Base-by-base conservation (phyloP, 192 early-diverging fungal species). In the Obelidium mucronatum region DNA sequence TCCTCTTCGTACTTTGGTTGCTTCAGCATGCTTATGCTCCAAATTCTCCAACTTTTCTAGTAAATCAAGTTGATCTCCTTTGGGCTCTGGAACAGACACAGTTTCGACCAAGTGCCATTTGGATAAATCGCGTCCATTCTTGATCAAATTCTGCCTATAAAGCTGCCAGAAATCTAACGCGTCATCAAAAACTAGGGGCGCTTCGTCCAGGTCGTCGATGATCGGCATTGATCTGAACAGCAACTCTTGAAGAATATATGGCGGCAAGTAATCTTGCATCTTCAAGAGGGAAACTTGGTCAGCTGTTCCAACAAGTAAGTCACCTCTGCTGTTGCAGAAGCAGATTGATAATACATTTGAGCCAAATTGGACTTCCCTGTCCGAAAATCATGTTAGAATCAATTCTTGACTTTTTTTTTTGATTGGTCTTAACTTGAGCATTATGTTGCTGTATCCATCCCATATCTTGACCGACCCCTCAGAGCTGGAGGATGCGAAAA, bases 391-490 rank as follows among this genome's bases (percentile, higher is more conserved):
- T 30, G 35, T 30, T 37, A 59, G 5, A 24, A 77, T 39, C 26
- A 67, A 40, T 40, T 22, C 1, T 24, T 63, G 3, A 62, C 2
- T 0, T 60, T 48, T 44, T 63, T 31, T 56, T 30, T 2, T 26
- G 6, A 51, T 4, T 37, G 60, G 2, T 78, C 15, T 66, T 53
- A 48, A 82, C 81, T 82, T 59, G 1, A 85, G 39, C 37, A 86
- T 73, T 26, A 24, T 68, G 67, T 82, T 87, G 22, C 56, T 76
- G 8, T 51, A 55, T 35, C 64, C 75, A 58, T 87, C 83, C 87
- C 87, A 88, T 13, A 88, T 82, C 61, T 85, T 88, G 6, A 88
- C 85, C 2, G 75, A 65, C 2, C 87, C 83, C 59, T 88, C 87
- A 2, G 35, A 35, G 39, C 86, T 77, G n/a, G 68, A 66, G 24